Evolutionary conservation across 495 filamentous ascomycete genomes (phyloP).

Genomic region (Niebla homalea): DNA sequence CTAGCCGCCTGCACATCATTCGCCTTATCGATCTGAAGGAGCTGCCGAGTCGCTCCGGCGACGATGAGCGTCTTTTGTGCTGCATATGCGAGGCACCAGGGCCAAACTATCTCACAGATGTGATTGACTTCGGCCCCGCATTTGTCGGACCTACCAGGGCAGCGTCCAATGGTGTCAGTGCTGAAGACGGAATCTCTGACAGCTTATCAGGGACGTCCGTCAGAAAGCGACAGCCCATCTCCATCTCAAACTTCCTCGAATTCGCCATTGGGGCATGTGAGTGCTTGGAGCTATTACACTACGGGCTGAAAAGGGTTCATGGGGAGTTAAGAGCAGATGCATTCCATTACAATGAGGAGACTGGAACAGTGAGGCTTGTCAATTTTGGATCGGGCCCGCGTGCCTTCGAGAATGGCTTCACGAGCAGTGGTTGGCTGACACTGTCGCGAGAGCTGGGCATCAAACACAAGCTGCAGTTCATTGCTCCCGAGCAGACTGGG

Average conservation of each 20-base stretch:
- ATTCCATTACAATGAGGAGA: slow-evolving; percentile 64
- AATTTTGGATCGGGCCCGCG: slow-evolving; percentile 73
- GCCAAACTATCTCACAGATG: slow-evolving; percentile 51
- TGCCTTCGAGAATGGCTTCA: slow-evolving; percentile 78
- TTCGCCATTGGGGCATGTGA: slow-evolving; percentile 79
- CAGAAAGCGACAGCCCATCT: slow-evolving; percentile 37
- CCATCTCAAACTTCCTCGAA: slow-evolving; percentile 63
- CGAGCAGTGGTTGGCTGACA: slow-evolving; percentile 69
- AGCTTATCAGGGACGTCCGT: slow-evolving; percentile 17
- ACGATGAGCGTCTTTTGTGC: slow-evolving; percentile 51
- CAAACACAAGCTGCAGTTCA: slow-evolving; percentile 72
- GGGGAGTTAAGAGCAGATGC: slow-evolving; percentile 80
- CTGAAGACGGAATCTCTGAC: slow-evolving; percentile 13
- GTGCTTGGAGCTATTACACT: slow-evolving; percentile 74
- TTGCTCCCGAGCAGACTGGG: slow-evolving; percentile 85
- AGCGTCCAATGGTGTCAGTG: slow-evolving; percentile 33
- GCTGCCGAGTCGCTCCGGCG: slow-evolving; percentile 48
- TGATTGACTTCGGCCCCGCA: slow-evolving; percentile 67
- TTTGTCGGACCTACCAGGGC: slow-evolving; percentile 43
- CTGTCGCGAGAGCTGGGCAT: slow-evolving; percentile 67
- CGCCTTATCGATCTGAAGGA: slow-evolving; percentile 60
- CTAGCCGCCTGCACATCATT: slow-evolving; percentile 58
- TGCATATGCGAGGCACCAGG: slow-evolving; percentile 72
- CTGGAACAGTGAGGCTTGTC: slow-evolving; percentile 57
- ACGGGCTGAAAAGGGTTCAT: slow-evolving; percentile 68